Evolutionary conservation across 495 filamentous ascomycete genomes (phyloP).

Genomic region (Cercophora sp.): DNA sequence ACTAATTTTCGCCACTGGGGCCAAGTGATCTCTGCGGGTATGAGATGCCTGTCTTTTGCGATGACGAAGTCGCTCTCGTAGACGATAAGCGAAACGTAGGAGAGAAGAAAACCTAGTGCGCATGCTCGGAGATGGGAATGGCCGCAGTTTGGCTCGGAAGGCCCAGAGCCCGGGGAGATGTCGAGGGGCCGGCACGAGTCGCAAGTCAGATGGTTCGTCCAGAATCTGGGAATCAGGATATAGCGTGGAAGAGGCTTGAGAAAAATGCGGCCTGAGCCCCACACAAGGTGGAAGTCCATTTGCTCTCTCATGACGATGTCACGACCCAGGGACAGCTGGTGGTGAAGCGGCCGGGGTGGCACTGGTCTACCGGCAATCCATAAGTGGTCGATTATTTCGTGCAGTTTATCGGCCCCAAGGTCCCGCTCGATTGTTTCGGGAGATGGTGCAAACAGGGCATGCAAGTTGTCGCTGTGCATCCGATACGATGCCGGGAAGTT

Average conservation of each 20-base stretch:
- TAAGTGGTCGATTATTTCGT: conserved; percentile 34
- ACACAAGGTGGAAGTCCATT: conserved; percentile 22
- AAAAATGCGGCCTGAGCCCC: conserved; percentile 25
- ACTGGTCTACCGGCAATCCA: conserved; percentile 49
- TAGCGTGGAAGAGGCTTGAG: conserved; percentile 45
- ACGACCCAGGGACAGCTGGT: conserved; percentile 34
- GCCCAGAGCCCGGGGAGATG: no score
- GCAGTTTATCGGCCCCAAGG: no score
- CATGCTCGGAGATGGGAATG: conserved; percentile 1
- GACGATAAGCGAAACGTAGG: conserved; percentile 41
- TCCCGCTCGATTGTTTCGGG: no score
- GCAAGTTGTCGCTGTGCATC: no score
- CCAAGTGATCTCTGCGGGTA: conserved; percentile 34
- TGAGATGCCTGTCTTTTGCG: conserved; percentile 31
- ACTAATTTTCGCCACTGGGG: conserved; percentile 24
- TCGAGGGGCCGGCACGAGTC: no score
- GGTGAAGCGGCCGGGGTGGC: conserved; percentile 45
- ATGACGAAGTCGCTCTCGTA: conserved; percentile 44
- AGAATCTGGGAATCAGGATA: conserved; percentile 40
- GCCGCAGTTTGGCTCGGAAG: no score
- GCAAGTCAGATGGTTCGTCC: conserved; percentile 25
- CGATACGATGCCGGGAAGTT: no score
- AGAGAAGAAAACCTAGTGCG: conserved; percentile 42
- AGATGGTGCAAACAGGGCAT: no score
- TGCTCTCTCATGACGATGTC: conserved; percentile 14